phyloP scores from a whole-genome alignment of 352 stramenopile genomes.

The Pythium rhizo-oryzae region DNA sequence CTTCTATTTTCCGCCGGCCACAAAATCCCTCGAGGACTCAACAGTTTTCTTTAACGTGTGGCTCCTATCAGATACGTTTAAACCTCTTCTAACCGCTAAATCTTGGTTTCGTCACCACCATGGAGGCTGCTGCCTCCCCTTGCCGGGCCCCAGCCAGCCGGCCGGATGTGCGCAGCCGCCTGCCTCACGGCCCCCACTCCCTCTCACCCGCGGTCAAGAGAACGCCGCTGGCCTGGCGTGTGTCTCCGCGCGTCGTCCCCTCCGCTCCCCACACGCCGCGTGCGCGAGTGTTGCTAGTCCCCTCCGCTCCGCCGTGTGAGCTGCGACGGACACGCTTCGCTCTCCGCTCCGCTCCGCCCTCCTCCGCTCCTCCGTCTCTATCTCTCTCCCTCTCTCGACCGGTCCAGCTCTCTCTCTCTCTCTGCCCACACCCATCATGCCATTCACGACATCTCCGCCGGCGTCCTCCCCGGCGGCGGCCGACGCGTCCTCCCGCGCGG shows the following conservation, averaged over 20 bases:
- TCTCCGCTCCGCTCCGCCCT: too few species aligned
- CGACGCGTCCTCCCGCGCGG: background rate
- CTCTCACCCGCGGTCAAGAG: slow-evolving; percentile 18
- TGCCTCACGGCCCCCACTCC: slow-evolving; percentile 26
- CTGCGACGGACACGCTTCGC: too few species aligned
- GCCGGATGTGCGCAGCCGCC: slow-evolving; percentile 1
- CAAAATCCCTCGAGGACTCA: too few species aligned
- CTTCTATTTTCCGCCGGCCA: too few species aligned
- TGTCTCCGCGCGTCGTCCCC: background rate
- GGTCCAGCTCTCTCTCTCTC: background rate
- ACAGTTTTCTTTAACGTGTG: background rate
- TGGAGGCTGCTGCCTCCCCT: background rate
- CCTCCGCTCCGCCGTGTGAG: background rate
- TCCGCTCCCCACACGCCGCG: background rate
- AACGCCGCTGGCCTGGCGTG: background rate
- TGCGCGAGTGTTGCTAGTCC: background rate
- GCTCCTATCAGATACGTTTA: background rate
- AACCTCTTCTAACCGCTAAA: background rate
- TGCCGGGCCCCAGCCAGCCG: background rate
- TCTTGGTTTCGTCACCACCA: background rate
- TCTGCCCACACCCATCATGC: background rate
- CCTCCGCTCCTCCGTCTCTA: background rate
- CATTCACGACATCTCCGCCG: slow-evolving; percentile 1
- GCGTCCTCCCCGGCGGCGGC: background rate
- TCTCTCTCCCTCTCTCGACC: background rate